Percentiles rank a stretch among this genome's conserved stretches.
phyloP scores from a whole-genome alignment of 139 green algal species.

The Tetradesmus obliquus region DNA sequence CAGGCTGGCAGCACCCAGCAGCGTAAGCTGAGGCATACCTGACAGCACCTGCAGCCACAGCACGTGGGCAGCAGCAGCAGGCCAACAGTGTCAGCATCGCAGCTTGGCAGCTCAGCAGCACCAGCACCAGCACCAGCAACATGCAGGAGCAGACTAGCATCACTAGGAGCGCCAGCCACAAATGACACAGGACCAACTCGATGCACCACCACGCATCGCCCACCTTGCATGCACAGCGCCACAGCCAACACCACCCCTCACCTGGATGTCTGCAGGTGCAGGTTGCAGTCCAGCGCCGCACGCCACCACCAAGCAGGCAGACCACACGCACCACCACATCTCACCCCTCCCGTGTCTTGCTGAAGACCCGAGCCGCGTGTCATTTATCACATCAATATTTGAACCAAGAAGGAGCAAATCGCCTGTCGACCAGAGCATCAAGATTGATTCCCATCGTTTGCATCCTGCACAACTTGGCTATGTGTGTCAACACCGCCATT shows the following conservation, averaged over 20 bases:
- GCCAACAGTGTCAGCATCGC: not conserved
- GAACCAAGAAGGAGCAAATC: not conserved
- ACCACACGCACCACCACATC: no score
- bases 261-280: no score
- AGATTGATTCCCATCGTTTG: not conserved
- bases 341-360: no score
- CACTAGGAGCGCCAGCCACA: not conserved
- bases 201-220: not conserved
- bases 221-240: not conserved
- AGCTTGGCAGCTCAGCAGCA: not conserved
- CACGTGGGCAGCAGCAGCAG: not conserved
- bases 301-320: no score
- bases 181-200: not conserved
- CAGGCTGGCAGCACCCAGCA: constrained; percentile 15
- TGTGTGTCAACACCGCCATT: not conserved
- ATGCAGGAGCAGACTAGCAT: not conserved
- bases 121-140: not conserved
- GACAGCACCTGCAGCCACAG: constrained; percentile 2
- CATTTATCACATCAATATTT: not conserved
- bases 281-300: no score
- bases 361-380: no score
- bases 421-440: not conserved
- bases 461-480: not conserved
- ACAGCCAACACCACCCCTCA: no score
- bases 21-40: not conserved